Conservation (phyloP, 2,329 filamentous ascomycete species). For the Aspergillus costaricaensis region DNA sequence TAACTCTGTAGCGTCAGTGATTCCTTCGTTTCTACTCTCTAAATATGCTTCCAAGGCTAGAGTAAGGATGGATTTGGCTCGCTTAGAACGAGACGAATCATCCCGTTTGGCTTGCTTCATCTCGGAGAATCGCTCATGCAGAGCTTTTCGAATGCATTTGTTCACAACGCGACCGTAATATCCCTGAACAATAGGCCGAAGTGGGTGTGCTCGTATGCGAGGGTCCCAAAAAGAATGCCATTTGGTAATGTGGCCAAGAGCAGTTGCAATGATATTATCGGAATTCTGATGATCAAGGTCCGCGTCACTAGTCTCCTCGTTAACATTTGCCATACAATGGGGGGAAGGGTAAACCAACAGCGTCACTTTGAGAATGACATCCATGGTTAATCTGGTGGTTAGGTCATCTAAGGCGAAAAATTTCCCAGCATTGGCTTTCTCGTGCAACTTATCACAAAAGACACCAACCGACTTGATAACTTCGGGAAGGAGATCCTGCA, state of each 20-base stretch:
- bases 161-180: conserved; percentile 6
- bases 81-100: not conserved
- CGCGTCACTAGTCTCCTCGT: not conserved
- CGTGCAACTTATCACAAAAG: conserved; percentile 1
- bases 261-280: conserved; percentile 7
- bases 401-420: conserved; percentile 8
- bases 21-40: conserved; percentile 1
- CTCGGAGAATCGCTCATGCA: conserved; percentile 1
- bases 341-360: not conserved
- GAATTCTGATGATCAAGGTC: conserved; percentile 5
- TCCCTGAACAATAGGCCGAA: not conserved
- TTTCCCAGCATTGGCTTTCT: not conserved
- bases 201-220: not conserved
- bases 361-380: conserved; percentile 11
- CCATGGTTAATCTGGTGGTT: conserved; percentile 6
- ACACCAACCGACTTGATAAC: conserved; percentile 9
- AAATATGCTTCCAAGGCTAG: conserved; percentile 8
- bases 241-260: not conserved
- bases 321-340: not conserved
- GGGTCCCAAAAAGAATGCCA: conserved; percentile 7
- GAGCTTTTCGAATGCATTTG: not conserved
- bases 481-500: conserved; percentile 4
- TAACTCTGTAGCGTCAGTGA: not conserved
- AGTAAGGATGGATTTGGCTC: conserved; percentile 7
- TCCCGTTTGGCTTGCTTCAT: not conserved